These are phyloP conservation scores for Saturnispora saitoi DNA, from an alignment of 805 yeast species.

Conservation along the genomic window DNA sequence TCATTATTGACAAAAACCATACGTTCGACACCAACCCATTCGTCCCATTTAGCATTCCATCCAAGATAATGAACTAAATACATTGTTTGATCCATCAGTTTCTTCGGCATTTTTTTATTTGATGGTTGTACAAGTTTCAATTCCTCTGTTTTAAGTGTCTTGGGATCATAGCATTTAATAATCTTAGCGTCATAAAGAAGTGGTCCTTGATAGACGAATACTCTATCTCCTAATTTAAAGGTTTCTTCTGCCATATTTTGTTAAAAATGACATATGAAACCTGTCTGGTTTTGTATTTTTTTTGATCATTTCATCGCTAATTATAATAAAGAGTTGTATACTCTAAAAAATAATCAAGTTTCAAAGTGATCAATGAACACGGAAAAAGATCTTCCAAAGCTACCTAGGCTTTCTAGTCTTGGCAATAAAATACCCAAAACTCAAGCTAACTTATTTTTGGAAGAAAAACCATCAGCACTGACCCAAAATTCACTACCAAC, in stretches of 20 bases:
- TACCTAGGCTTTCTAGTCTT: not conserved
- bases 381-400: conserved; percentile 1
- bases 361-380: not conserved
- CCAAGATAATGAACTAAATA: conserved; percentile 86
- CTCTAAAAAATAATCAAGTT: not conserved
- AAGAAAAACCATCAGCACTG: not conserved
- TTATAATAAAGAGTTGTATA: not conserved
- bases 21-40: conserved; percentile 75
- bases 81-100: conserved; percentile 12
- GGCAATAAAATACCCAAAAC: not conserved
- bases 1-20: conserved; percentile 63
- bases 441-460: not conserved
- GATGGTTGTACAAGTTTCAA: conserved; percentile 31
- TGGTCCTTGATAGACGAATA: conserved; percentile 87
- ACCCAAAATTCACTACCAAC: not conserved
- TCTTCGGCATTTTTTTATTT: conserved; percentile 19
- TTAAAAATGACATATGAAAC: not conserved
- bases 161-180: conserved; percentile 51
- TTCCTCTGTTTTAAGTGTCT: conserved; percentile 32
- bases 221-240: conserved; percentile 26
- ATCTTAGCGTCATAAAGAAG: conserved; percentile 83
- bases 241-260: not conserved
- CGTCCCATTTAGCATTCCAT: conserved; percentile 96
- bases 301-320: not conserved
- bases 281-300: not conserved